phyloP scores from a whole-genome alignment of 176 grass and related monocot species.

The Musa troglodytarum region DNA sequence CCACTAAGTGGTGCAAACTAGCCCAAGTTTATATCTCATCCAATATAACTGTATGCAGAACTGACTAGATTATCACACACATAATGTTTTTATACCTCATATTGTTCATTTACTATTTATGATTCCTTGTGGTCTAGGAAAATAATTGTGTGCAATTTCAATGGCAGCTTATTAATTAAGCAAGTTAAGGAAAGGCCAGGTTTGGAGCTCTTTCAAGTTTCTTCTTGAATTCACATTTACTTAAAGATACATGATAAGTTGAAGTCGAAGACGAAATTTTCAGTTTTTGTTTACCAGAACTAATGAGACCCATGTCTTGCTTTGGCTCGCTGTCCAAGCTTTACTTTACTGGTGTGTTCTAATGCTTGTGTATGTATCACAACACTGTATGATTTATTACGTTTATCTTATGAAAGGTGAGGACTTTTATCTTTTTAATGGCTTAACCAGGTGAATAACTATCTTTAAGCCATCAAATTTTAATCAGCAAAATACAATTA shows the following conservation, averaged over 20 bases:
- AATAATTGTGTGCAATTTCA: not conserved
- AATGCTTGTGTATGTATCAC: not conserved
- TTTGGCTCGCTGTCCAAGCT: not conserved
- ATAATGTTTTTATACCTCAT: no score
- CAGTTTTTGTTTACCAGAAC: not conserved
- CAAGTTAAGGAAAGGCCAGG: not conserved
- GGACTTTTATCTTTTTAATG: not conserved
- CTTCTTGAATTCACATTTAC: not conserved
- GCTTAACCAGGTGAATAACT: not conserved
- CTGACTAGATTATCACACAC: no score
- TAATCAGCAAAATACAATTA: constrained; percentile 9
- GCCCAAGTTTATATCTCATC: not conserved
- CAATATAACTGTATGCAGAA: not conserved
- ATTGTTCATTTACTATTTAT: no score
- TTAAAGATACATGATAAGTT: not conserved
- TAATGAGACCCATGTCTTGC: not conserved
- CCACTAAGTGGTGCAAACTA: not conserved
- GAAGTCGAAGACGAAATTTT: not conserved
- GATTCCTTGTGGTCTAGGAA: not conserved
- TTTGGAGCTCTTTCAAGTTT: not conserved
- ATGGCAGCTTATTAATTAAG: not conserved
- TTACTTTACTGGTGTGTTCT: not conserved
- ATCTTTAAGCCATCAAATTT: not conserved
- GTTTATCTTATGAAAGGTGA: no score
- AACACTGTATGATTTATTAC: not conserved